Evolutionary conservation across 108 stramenopile species (phyloP).

Genomic region (Nannochloropsis oceanica): DNA sequence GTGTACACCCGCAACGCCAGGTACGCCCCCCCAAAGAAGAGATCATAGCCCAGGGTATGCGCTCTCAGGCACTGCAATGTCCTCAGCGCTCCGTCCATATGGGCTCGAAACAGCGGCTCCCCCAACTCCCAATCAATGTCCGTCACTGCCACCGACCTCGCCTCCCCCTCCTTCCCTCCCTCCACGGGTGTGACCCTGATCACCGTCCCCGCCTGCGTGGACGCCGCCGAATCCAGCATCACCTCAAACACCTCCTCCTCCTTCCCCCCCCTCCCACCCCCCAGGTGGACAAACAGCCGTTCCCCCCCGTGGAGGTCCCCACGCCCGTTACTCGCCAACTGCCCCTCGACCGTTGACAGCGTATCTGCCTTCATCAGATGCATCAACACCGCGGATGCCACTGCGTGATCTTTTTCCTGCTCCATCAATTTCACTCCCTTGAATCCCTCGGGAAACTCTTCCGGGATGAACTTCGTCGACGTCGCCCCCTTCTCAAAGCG

Average conservation of each 20-base stretch:
- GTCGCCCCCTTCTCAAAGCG: constrained; percentile 60
- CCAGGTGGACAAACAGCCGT: neutral
- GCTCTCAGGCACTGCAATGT: constrained; percentile 21
- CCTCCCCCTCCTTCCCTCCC: neutral
- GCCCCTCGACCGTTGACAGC: neutral
- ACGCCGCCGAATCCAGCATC: neutral
- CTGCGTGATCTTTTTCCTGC: neutral
- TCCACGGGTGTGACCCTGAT: neutral
- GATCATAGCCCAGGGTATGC: neutral
- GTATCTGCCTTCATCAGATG: neutral
- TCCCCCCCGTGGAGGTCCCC: neutral
- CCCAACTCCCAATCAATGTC: constrained; percentile 20
- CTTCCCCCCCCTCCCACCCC: neutral
- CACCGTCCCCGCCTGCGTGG: neutral
- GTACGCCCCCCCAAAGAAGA: constrained; percentile 47
- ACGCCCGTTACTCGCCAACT: neutral
- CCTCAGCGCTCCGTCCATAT: constrained; percentile 6
- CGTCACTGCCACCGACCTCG: neutral
- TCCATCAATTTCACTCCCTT: constrained; percentile 38
- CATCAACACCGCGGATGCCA: constrained; percentile 9
- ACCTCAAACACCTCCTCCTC: neutral
- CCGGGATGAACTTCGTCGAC: constrained; percentile 73
- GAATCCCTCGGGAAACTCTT: constrained; percentile 82
- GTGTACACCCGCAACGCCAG: constrained; percentile 52
- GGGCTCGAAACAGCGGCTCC: constrained; percentile 3